Percentiles rank a stretch among this genome's conserved stretches.
Conservation (phyloP, 2,329 filamentous ascomycete genomes). For the Colletotrichum caudatum region DNA sequence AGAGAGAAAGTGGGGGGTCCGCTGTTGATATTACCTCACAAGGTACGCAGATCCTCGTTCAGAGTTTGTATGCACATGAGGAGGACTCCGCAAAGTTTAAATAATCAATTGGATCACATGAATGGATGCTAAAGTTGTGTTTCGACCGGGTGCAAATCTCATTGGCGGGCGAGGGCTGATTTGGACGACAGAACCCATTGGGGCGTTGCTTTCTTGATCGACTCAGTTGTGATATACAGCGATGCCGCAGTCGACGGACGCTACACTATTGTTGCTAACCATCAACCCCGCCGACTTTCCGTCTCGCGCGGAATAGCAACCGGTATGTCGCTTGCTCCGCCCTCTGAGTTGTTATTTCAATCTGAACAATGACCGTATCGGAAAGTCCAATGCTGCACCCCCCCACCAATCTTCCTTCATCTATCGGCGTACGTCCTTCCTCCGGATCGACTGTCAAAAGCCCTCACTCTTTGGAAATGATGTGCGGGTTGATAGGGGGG, state of each 20-base stretch:
- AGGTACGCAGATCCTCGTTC: background rate
- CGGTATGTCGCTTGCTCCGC: conserved; percentile 16
- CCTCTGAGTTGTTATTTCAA: background rate
- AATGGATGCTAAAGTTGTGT: background rate
- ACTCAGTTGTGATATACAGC: no score
- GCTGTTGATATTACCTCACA: background rate
- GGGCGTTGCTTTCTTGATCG: no score
- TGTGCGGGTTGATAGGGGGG: conserved; percentile 28
- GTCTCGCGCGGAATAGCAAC: conserved; percentile 23
- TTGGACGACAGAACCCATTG: no score
- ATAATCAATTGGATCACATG: background rate
- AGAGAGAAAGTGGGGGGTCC: background rate
- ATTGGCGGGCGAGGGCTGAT: background rate
- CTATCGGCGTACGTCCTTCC: background rate
- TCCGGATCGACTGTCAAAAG: background rate
- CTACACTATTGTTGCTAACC: background rate
- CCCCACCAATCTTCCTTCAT: background rate
- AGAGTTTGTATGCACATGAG: background rate
- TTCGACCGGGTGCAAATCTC: background rate
- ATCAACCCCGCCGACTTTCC: background rate
- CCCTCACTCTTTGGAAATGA: conserved; percentile 9
- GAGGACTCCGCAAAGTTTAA: background rate
- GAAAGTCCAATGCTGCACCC: background rate
- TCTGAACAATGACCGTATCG: background rate
- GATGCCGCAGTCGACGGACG: no score